phyloP scores from a whole-genome alignment of 805 yeast genomes.

The Dipodascus albidus region DNA sequence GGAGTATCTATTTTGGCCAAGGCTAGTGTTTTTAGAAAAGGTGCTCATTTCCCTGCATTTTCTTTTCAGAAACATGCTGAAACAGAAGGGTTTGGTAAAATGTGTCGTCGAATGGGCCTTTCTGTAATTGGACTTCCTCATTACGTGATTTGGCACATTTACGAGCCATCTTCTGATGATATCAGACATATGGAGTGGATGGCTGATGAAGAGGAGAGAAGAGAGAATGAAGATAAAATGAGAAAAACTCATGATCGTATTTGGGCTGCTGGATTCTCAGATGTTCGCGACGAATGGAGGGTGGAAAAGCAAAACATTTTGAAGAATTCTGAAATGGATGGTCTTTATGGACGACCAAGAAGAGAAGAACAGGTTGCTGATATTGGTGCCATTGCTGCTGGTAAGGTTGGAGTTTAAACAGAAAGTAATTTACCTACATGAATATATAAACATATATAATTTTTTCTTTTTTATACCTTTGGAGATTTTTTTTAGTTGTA shows the following conservation, averaged over 20 bases:
- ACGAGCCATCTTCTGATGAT: slow-evolving; percentile 92
- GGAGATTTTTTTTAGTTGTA: background rate
- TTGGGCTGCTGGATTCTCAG: slow-evolving; percentile 71
- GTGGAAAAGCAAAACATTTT: slow-evolving; percentile 58
- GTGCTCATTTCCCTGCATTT: slow-evolving; percentile 92
- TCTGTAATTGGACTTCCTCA: slow-evolving; percentile 86
- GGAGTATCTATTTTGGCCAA: slow-evolving; percentile 87
- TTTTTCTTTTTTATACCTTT: too few species aligned
- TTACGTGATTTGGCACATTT: slow-evolving; percentile 92
- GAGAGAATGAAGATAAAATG: slow-evolving; percentile 25
- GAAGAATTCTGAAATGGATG: slow-evolving; percentile 52
- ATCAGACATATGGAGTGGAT: slow-evolving; percentile 43
- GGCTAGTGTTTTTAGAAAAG: slow-evolving; percentile 73
- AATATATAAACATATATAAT: too few species aligned
- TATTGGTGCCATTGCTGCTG: background rate
- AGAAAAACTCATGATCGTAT: slow-evolving; percentile 27
- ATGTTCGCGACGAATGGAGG: slow-evolving; percentile 62
- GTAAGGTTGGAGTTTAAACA: background rate
- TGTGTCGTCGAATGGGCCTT: slow-evolving; percentile 78
- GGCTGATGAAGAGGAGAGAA: slow-evolving; percentile 26
- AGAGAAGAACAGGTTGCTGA: background rate
- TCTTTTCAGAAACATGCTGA: slow-evolving; percentile 93
- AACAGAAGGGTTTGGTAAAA: slow-evolving; percentile 91
- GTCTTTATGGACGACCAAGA: slow-evolving; percentile 3
- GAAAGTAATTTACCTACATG: background rate